A percentile compares a stretch with the other conserved stretches of the same genome.
Conservation (phyloP, 345 rosid species). For the Anastatica hierochuntica region DNA sequence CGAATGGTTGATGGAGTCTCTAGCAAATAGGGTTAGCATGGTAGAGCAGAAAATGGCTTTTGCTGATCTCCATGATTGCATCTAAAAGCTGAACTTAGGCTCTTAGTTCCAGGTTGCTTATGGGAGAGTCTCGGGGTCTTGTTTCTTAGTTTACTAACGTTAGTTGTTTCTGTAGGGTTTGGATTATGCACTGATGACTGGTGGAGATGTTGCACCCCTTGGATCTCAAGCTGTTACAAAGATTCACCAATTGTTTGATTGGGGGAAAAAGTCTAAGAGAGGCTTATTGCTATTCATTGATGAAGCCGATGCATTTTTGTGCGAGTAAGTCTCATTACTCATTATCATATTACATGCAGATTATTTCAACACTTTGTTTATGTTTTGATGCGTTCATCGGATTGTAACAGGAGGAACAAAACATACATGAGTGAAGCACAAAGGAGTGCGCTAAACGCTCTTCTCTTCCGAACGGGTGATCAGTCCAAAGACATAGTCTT, state of each 20-base stretch:
- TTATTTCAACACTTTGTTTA: not conserved
- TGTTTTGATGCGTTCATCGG: not conserved
- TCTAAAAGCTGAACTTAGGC: not conserved
- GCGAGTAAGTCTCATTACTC: conserved; percentile 61
- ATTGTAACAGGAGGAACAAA: conserved; percentile 69
- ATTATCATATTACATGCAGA: not conserved
- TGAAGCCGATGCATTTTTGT: conserved; percentile 98
- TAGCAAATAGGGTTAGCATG: not conserved
- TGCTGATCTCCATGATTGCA: conserved; percentile 4
- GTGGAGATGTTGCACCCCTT: conserved; percentile 97
- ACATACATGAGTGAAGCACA: conserved; percentile 98
- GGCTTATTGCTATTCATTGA: conserved; percentile 90
- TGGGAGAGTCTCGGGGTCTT: not conserved
- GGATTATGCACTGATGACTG: conserved; percentile 99
- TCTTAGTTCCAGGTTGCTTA: not conserved
- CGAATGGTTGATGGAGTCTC: not conserved
- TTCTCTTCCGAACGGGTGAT: conserved; percentile 87
- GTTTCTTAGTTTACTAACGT: not conserved
- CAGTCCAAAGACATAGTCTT: conserved; percentile 93
- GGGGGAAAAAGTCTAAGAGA: conserved; percentile 86
- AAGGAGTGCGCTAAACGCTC: conserved; percentile 91
- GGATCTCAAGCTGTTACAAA: conserved; percentile 98
- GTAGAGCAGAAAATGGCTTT: not conserved
- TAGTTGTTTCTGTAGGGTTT: conserved; percentile 48
- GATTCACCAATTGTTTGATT: conserved; percentile 91